Evolutionary conservation across 2,329 filamentous ascomycete genomes (phyloP).

Genomic region (Botrytis cinerea): DNA sequence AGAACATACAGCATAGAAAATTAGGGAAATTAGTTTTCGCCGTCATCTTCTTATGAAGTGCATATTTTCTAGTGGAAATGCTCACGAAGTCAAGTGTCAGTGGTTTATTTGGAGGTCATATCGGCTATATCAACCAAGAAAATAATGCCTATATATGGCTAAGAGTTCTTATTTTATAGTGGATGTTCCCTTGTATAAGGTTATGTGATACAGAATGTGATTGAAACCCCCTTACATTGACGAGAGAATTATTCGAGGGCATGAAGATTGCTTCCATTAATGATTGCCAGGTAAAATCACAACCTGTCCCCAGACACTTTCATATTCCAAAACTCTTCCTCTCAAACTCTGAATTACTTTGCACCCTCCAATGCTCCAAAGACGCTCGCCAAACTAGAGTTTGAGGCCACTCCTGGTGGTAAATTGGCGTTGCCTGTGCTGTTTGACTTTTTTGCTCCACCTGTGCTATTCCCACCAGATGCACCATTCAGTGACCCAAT

Average conservation of each 20-base stretch:
- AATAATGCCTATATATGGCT: no score
- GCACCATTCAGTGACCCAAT: conserved; percentile 16
- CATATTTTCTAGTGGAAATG: not conserved
- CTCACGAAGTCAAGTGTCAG: not conserved
- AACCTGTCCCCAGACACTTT: not conserved
- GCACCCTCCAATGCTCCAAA: conserved; percentile 22
- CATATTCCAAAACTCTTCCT: not conserved
- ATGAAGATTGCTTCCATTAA: not conserved
- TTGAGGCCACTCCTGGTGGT: conserved; percentile 11
- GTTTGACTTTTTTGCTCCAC: conserved; percentile 17
- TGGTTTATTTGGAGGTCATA: not conserved
- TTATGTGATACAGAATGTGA: not conserved
- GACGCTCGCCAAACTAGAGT: conserved; percentile 17
- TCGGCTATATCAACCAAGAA: no score
- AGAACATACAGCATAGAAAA: no score
- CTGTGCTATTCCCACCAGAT: conserved; percentile 8
- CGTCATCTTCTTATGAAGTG: not conserved
- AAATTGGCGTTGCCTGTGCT: conserved; percentile 8
- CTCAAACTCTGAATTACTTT: not conserved
- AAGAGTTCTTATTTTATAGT: not conserved
- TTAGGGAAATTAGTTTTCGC: rapidly evolving
- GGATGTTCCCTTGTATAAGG: not conserved
- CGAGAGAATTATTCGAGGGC: not conserved
- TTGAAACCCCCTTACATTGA: not conserved
- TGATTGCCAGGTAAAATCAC: not conserved